Base-by-base conservation (phyloP, 441 rosid species). In the Croton laevigatus region DNA sequence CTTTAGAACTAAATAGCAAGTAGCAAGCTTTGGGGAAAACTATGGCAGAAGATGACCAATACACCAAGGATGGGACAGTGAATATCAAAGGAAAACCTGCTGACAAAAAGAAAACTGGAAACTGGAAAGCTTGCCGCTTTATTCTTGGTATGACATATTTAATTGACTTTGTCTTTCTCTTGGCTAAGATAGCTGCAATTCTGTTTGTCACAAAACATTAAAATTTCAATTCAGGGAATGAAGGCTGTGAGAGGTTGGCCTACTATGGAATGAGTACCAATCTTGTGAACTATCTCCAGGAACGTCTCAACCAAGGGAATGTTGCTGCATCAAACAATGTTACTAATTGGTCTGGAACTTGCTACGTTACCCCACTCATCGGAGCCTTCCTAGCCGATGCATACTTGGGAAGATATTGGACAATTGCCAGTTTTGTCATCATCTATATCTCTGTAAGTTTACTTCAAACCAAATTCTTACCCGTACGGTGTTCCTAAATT, bases 241-340 rank as follows among this genome's bases (percentile, higher is more conserved):
- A 94, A 64, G 85, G 98, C 12, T 94, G 98, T 57, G 99, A 94
- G 78, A 84, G 98, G 65, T 83, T 94, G 88, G 99, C 99, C 0
- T 94, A 94, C 86, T 92, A 94, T 83, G 99, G 98, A 44, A 92
- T 94, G 98, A 85, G 98, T 19, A 90, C 97, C 66, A 94, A 92
- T 78, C 85, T 94, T 51, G 99, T 92, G 69, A 89, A 88, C 74
- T 94, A 83, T 81, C 88, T 94, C 12, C 73, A 87, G 76, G 55
- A 52, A 1, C 90, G 84, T 62, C 82, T 94, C 58, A 78, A 85
- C 69, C 91, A 84, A 72, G 94, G 94, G 66, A 94, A 85, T 65
- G 98, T 87, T 6, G 45, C 75, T 17, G 99, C 98, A 73, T 82
- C 96, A 44, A 94, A 87, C 72, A 92, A 84, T 78, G 97, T 88